Base-by-base conservation (phyloP, 2,329 filamentous ascomycete species). In the Pseudogymnoascus sp. region DNA sequence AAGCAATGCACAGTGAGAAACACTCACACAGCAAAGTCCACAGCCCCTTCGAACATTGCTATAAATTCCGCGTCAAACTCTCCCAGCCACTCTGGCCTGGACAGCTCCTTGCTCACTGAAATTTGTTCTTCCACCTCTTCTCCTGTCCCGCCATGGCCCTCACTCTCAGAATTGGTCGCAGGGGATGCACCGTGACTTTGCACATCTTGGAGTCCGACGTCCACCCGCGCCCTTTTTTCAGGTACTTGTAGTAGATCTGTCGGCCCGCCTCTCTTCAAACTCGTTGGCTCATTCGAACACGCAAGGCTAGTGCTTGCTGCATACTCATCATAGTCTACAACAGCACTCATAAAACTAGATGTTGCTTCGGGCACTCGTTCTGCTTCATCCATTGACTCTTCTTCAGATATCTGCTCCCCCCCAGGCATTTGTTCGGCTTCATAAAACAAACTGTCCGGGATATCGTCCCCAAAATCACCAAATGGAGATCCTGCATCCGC, bases 281-380 rank as follows among this genome's bases (percentile, higher is more conserved):
- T 8, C 28, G 1, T 35, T 14, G 5, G n/a, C 22, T 50, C 43
- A 11, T 9, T 20, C 28, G 6, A 14, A 20, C 37, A 28, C 43
- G 63, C 14, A 36, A 30, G 12, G 62, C 57, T 6, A 60, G 36
- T 35, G 43, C 28, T 57, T 8, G 8, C 36, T 4, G 28, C 59
- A 59, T 64, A 69, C 6, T 66, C 64, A 7, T 62, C 63, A 39
- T 68, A 71, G 57, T 68, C 67, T 38, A 70, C 67, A 3, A 69
- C 11, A 4, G 53, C 65, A 38, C 68, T 63, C 4, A 63, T 63
- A 43, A 71, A 69, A 57, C 66, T 70, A 6, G 63, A 64, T 7
- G 60, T 53, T 36, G 62, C 22, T 57, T 65, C 63, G 39, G 64
- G 62, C 8, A 61, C 62, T 18, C 61, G 12, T 1, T 28, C 20